These are phyloP conservation scores for Neospermospora avenae DNA, from an alignment of 2,329 filamentous ascomycete genomes.

Conservation along the genomic window DNA sequence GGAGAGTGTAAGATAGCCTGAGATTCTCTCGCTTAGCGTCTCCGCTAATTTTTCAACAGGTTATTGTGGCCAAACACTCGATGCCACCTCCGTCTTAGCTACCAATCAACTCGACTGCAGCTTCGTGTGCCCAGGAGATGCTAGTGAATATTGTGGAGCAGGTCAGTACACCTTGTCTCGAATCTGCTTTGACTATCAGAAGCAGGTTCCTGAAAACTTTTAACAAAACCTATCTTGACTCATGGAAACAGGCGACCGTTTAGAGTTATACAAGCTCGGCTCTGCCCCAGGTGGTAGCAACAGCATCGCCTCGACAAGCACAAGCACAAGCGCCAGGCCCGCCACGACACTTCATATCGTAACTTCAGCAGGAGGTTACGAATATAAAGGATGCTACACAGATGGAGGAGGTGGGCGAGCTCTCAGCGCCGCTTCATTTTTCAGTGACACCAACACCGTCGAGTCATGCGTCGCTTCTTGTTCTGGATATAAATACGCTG, in stretches of 20 bases:
- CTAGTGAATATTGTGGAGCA: constrained; percentile 36
- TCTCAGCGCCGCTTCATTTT: constrained; percentile 13
- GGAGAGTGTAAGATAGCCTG: constrained; percentile 27
- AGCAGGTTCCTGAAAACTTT: neutral
- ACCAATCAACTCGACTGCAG: constrained; percentile 24
- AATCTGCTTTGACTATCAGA: neutral
- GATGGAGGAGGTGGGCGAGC: constrained; percentile 19
- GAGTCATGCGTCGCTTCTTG: constrained; percentile 22
- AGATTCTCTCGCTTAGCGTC: neutral
- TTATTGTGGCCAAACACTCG: constrained; percentile 30
- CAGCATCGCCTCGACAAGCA: constrained; percentile 9
- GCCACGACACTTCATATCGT: constrained; percentile 23
- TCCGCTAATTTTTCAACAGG: constrained; percentile 13
- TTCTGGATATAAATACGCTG: constrained; percentile 39
- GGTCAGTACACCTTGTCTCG: neutral
- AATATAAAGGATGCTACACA: constrained; percentile 27
- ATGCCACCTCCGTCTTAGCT: constrained; percentile 22
- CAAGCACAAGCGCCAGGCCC: constrained; percentile 2
- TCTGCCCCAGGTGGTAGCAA: constrained; percentile 12
- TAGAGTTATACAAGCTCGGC: constrained; percentile 10
- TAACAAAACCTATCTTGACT: neutral
- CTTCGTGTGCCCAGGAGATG: constrained; percentile 32
- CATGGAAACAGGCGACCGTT: constrained; percentile 15
- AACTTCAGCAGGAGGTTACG: constrained; percentile 20
- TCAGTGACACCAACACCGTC: constrained; percentile 18